Evolutionary conservation across 768 basidiomycete species (phyloP).

Genomic region (Boletus subcaerulescens): DNA sequence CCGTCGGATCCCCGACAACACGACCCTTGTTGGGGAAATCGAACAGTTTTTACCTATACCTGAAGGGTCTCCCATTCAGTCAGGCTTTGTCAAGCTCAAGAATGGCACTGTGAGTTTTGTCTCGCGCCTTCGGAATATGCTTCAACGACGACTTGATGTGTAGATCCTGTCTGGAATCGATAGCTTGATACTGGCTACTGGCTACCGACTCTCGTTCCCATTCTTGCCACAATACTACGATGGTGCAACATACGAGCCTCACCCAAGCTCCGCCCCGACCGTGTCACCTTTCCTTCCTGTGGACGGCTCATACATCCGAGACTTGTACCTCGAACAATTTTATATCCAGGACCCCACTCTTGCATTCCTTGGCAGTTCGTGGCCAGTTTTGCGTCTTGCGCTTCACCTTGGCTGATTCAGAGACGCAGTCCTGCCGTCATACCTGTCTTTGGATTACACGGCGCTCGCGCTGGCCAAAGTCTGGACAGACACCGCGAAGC

Average conservation of each 20-base stretch:
- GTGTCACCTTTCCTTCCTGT: slow-evolving; percentile 10
- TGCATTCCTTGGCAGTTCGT: slow-evolving; percentile 10
- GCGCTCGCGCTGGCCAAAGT: slow-evolving; percentile 13
- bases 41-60: slow-evolving; percentile 3
- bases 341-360: slow-evolving; percentile 14
- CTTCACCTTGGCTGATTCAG: neutral
- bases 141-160: neutral
- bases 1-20: slow-evolving; percentile 9
- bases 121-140: neutral
- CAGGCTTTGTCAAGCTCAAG: slow-evolving; percentile 12
- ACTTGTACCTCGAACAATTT: slow-evolving; percentile 15
- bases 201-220: slow-evolving; percentile 12
- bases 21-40: slow-evolving; percentile 14
- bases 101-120: slow-evolving; percentile 10
- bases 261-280: neutral
- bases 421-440: neutral
- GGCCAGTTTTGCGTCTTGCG: neutral
- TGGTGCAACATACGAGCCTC: neutral
- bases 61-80: slow-evolving; percentile 9
- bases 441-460: neutral
- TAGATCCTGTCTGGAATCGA: slow-evolving; percentile 2
- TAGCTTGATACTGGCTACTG: slow-evolving; percentile 12
- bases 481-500: slow-evolving; percentile 13
- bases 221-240: slow-evolving; percentile 19
- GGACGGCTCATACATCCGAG: slow-evolving; percentile 6